Percentiles rank a stretch among this genome's conserved stretches.
phyloP scores from a whole-genome alignment of 495 filamentous ascomycete genomes.

The Hamigera avellanea region DNA sequence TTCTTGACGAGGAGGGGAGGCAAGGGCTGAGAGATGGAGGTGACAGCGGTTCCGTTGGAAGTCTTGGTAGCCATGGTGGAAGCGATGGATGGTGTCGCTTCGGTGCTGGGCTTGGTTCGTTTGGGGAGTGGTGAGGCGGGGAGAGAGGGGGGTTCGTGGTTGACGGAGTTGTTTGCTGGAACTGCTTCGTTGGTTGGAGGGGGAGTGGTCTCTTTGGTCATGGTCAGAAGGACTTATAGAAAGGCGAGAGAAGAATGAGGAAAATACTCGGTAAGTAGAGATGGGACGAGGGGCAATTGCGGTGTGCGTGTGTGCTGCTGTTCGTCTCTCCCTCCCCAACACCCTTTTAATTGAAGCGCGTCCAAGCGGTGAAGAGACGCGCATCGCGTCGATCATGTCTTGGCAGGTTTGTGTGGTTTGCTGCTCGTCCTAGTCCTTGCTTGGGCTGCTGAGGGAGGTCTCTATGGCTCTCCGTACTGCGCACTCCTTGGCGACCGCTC shows the following conservation, averaged over 20 bases:
- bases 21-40: conserved; percentile 25
- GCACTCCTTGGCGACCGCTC: too few relatives aligned
- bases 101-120: conserved; percentile 39
- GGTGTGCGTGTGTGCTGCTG: too few relatives aligned
- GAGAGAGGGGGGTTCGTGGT: conserved; percentile 43
- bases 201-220: conserved; percentile 41
- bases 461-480: too few relatives aligned
- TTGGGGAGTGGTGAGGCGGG: conserved; percentile 54
- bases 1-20: conserved; percentile 76
- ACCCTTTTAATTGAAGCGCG: conserved; percentile 10
- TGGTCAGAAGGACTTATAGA: conserved; percentile 18
- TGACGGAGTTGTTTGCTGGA: conserved; percentile 8
- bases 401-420: conserved; percentile 7
- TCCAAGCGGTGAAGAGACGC: conserved; percentile 22
- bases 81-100: conserved; percentile 12
- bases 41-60: conserved; percentile 20
- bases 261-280: too few relatives aligned
- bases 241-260: conserved; percentile 1
- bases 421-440: too few relatives aligned
- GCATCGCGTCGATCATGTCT: conserved; percentile 14
- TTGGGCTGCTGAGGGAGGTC: too few relatives aligned
- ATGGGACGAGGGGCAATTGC: too few relatives aligned
- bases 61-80: conserved; percentile 15
- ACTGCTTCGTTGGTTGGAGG: conserved; percentile 13
- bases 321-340: too few relatives aligned